Evolutionary conservation across 768 basidiomycete genomes (phyloP).

Genomic region (Auricularia auricula-judae): DNA sequence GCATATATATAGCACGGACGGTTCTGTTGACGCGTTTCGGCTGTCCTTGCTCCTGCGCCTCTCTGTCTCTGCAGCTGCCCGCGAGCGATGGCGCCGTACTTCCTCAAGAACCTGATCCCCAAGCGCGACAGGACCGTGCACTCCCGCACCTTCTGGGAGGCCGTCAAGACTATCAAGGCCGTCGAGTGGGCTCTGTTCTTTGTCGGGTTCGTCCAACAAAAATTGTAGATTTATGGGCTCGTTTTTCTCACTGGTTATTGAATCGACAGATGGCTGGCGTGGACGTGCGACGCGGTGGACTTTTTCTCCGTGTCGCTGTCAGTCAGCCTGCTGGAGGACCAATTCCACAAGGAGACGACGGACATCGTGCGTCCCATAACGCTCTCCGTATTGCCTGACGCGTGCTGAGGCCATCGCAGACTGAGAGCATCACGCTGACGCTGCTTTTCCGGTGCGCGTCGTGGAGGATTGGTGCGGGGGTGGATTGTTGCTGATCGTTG

Average conservation of each 20-base stretch:
- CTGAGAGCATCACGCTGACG: constrained; percentile 27
- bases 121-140: background rate
- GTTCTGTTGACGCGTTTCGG: too few relatives aligned
- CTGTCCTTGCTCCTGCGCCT: too few relatives aligned
- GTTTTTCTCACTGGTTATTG: too few relatives aligned
- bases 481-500: background rate
- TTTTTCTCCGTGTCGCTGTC: background rate
- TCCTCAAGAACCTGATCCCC: background rate
- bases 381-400: background rate
- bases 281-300: background rate
- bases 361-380: background rate
- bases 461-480: background rate
- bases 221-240: too few relatives aligned
- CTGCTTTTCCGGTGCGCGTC: constrained; percentile 26
- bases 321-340: background rate
- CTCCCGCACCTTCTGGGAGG: background rate
- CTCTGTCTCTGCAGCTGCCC: background rate
- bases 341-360: constrained; percentile 1
- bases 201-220: background rate
- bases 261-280: background rate
- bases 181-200: background rate
- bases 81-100: background rate
- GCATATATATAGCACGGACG: too few relatives aligned
- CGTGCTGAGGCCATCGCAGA: background rate
- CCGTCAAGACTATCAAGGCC: background rate